phyloP scores from a whole-genome alignment of 192 early-diverging fungal genomes.

The Coemansia sp. region DNA sequence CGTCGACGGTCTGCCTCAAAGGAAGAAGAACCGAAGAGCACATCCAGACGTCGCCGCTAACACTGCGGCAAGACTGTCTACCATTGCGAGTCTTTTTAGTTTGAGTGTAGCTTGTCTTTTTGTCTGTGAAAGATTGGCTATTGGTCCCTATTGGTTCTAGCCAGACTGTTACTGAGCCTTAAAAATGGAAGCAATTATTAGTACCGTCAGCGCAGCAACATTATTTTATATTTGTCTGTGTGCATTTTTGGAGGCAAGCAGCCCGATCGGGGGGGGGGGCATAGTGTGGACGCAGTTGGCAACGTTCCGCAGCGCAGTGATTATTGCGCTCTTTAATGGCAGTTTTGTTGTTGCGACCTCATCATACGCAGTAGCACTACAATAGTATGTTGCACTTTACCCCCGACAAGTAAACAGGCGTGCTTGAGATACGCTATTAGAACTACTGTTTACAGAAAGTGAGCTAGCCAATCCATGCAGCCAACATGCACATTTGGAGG shows the following conservation, averaged over 20 bases:
- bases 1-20: constrained; percentile 46
- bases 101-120: not conserved
- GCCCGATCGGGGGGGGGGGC: too few species aligned
- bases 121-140: not conserved
- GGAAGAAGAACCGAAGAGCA: constrained; percentile 37
- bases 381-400: not conserved
- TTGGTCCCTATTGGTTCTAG: not conserved
- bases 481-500: not conserved
- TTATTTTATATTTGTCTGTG: not conserved
- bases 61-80: not conserved
- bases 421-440: not conserved
- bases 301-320: not conserved
- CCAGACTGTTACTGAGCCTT: too few species aligned
- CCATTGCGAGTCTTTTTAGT: not conserved
- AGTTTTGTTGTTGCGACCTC: not conserved
- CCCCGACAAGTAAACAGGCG: not conserved
- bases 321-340: not conserved
- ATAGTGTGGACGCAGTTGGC: not conserved
- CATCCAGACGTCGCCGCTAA: constrained; percentile 45
- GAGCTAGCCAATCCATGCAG: not conserved
- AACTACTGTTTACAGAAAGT: not conserved
- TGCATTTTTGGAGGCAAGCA: not conserved
- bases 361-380: not conserved
- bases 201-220: too few species aligned
- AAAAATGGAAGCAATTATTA: too few species aligned